Percentiles rank a stretch among this genome's conserved stretches.
Conservation (phyloP, 2,329 filamentous ascomycete species). For the Botrytis medusae region DNA sequence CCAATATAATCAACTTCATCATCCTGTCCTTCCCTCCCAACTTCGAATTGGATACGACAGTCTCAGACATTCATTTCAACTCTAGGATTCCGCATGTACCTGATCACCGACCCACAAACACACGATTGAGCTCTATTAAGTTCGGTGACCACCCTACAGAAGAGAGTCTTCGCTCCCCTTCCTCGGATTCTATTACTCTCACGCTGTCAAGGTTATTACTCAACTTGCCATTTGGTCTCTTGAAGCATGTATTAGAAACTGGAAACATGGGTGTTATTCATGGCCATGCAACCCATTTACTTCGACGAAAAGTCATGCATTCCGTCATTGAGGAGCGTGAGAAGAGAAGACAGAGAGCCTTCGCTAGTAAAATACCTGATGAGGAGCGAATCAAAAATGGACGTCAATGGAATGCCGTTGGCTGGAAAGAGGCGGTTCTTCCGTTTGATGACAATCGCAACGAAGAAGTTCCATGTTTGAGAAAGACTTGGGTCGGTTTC, state of each 20-base stretch:
- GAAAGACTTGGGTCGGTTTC: slow-evolving; percentile 34
- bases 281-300: slow-evolving; percentile 50
- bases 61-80: slow-evolving; percentile 47
- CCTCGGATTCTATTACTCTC: slow-evolving; percentile 40
- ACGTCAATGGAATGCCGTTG: slow-evolving; percentile 38
- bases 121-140: slow-evolving; percentile 62
- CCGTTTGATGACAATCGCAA: slow-evolving; percentile 26
- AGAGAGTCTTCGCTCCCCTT: slow-evolving; percentile 39
- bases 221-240: slow-evolving; percentile 66
- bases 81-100: slow-evolving; percentile 46
- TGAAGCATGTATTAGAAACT: slow-evolving; percentile 66
- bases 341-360: slow-evolving; percentile 46
- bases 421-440: slow-evolving; percentile 39
- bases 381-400: slow-evolving; percentile 34
- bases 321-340: slow-evolving; percentile 59
- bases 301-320: slow-evolving; percentile 50
- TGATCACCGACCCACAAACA: slow-evolving; percentile 42
- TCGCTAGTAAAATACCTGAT: slow-evolving; percentile 32
- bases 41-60: slow-evolving; percentile 58
- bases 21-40: slow-evolving; percentile 58
- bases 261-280: slow-evolving; percentile 52
- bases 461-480: slow-evolving; percentile 32
- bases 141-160: slow-evolving; percentile 62
- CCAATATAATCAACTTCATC: slow-evolving; percentile 58
- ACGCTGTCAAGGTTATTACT: slow-evolving; percentile 66